Evolutionary conservation across 2,329 filamentous ascomycete species (phyloP).

Genomic region (Trichoderma breve): DNA sequence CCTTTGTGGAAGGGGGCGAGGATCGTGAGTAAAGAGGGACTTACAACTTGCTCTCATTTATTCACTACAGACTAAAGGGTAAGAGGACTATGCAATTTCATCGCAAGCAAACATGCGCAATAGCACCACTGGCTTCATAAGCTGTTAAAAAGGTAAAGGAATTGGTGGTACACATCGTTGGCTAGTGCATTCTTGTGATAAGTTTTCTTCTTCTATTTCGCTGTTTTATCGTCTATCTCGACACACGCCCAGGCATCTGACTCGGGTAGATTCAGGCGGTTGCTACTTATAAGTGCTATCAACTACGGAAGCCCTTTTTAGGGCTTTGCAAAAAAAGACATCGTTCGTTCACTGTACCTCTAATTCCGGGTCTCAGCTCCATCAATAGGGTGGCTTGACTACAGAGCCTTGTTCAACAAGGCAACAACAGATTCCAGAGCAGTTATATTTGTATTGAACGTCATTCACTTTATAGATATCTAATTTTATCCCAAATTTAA

Average conservation of each 20-base stretch:
- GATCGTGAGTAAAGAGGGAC: not conserved
- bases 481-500: not conserved
- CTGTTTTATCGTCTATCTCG: not conserved
- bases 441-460: not conserved
- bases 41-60: not conserved
- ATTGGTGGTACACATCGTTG: not conserved
- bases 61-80: not conserved
- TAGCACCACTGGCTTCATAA: not conserved
- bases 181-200: not conserved
- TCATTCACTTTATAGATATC: too few species aligned
- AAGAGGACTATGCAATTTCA: not conserved
- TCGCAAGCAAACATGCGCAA: not conserved
- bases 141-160: not conserved
- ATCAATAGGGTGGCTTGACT: too few species aligned
- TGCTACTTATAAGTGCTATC: too few species aligned
- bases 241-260: not conserved
- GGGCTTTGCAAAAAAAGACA: too few species aligned
- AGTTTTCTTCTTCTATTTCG: not conserved
- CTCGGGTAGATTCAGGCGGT: too few species aligned
- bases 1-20: constrained; percentile 36
- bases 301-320: too few species aligned
- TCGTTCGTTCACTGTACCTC: too few species aligned
- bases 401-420: not conserved
- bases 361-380: too few species aligned
- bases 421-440: not conserved